Evolutionary conservation across 805 yeast genomes (phyloP), one percentile per base, ranked within the genome.

Genomic region (Candida multigemmis): DNA sequence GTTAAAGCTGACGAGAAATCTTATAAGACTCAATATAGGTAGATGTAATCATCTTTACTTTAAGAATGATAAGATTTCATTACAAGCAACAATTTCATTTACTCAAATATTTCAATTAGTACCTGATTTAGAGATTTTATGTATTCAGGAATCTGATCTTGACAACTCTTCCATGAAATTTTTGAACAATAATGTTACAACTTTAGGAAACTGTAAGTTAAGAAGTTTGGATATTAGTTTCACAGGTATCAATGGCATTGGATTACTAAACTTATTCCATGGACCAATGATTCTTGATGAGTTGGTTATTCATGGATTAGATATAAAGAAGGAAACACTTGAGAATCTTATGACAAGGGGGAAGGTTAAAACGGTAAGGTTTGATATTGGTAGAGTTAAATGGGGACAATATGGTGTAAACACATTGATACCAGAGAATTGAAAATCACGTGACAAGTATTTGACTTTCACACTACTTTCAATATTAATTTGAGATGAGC

Each of bases 391-490:
- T 22, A 46, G 37, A 27, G 31, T 29, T 5, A 41, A 38, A 31
- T 61, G 68, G 67, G 39, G 42, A 24, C 41, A 35, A 16, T 61
- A 48, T 38, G 65, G 65, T 2, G 38, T 48, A 9, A 61, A 59
- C 32, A 42, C 56, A 12, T 46, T 46, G 25, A 27, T 39, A 20
- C 22, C 31, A 26, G 20, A 14, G 21, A 18, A 26, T 13, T 17
- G 28, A n/a, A 16, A 16, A 24, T 28, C 24, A 5, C 30, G 32
- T 10, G 33, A 27, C 14, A 9, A 19, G 16, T 25, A 26, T 20
- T 32, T 23, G 32, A 23, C 16, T 14, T 23, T 6, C 10, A 14
- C 6, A 16, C 7, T 6, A 12, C 16, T 15, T 8, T 14, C 6
- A 7, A 8, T 8, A n/a, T 13, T 14, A 23, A 19, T 22, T 11